Percentiles rank a stretch among this genome's conserved stretches.
phyloP scores from a whole-genome alignment of 805 yeast genomes.

The Candida manassasensis region DNA sequence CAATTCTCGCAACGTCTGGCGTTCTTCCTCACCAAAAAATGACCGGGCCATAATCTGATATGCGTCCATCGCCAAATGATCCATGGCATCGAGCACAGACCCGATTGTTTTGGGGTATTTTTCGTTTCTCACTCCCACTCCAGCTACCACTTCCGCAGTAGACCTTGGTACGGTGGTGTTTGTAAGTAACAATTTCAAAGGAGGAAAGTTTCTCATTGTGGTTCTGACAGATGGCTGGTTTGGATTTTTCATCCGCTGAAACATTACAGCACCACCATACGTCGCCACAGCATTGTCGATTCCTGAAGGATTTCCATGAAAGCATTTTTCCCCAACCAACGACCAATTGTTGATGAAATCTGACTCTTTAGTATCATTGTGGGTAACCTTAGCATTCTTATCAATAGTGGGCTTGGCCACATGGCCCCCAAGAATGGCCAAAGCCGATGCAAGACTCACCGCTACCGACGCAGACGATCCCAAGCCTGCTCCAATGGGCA shows the following conservation, averaged over 20 bases:
- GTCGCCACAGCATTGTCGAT: constrained; percentile 96
- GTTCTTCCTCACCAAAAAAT: constrained; percentile 38
- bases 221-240: constrained; percentile 56
- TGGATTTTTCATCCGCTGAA: constrained; percentile 58
- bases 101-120: constrained; percentile 52
- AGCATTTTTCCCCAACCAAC: constrained; percentile 88
- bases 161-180: constrained; percentile 85
- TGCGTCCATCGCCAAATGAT: constrained; percentile 66
- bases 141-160: constrained; percentile 77
- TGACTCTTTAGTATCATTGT: constrained; percentile 38
- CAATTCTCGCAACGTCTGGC: constrained; percentile 47
- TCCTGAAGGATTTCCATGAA: constrained; percentile 96
- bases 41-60: constrained; percentile 57
- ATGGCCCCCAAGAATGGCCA: constrained; percentile 57
- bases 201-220: constrained; percentile 69
- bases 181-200: constrained; percentile 67
- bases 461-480: constrained; percentile 92
- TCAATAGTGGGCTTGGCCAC: constrained; percentile 35
- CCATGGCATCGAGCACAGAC: constrained; percentile 73
- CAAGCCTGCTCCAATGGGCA: constrained; percentile 95
- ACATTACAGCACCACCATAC: constrained; percentile 92
- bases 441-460: constrained; percentile 76
- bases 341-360: constrained; percentile 81
- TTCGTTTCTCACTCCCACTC: constrained; percentile 55
- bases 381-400: constrained; percentile 25